Percentiles rank a stretch among this genome's conserved stretches.
Conservation (phyloP, 192 early-diverging fungal genomes). For the Coemansia sp. region DNA sequence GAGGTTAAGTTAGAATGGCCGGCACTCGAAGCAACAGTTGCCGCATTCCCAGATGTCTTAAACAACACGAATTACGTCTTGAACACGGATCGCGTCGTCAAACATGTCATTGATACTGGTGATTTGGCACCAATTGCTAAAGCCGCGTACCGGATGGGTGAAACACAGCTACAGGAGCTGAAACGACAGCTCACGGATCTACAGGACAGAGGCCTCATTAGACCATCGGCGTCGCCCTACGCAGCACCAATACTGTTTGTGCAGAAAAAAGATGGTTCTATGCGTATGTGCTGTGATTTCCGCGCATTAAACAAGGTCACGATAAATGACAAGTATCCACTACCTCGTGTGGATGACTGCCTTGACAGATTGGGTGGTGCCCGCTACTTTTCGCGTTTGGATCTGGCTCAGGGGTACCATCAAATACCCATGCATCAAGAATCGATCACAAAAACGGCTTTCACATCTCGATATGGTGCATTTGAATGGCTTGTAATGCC, state of each 20-base stretch:
- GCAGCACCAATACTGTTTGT: neutral
- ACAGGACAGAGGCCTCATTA: neutral
- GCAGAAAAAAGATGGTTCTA: neutral
- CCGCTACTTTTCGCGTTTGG: neutral
- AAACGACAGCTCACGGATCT: no score
- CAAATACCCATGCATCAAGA: neutral
- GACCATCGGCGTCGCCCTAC: neutral
- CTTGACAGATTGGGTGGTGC: neutral
- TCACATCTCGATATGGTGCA: neutral
- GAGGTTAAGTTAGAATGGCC: no score
- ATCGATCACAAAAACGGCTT: neutral
- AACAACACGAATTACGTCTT: no score
- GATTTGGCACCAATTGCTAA: no score
- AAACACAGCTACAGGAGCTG: no score
- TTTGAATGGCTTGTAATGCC: slow-evolving; percentile 1
- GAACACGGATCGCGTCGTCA: no score
- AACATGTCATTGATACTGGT: no score
- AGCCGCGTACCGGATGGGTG: no score
- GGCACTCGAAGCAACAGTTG: no score
- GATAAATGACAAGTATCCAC: neutral
- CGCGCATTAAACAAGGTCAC: neutral
- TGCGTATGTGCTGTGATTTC: neutral
- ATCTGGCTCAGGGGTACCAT: neutral
- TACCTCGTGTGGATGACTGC: neutral
- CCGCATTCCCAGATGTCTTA: no score